Conservation (phyloP, 1,284 basidiomycete species). For the Boletellus sp. region DNA sequence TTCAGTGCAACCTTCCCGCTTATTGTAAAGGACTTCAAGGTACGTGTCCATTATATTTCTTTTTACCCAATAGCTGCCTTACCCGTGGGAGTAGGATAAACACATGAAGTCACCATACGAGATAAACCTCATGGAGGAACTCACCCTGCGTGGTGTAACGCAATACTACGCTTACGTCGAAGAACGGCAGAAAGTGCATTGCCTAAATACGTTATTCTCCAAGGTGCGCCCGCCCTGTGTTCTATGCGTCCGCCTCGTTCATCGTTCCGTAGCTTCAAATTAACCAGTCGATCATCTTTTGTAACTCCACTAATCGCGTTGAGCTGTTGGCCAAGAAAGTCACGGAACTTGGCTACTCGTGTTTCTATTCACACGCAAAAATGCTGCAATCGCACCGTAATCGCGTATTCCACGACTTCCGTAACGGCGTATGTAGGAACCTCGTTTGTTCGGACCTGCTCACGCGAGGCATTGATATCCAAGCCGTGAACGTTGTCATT, state of each 20-base stretch:
- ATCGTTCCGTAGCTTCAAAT: slow-evolving; percentile 83
- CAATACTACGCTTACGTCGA: slow-evolving; percentile 99
- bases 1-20: slow-evolving; percentile 99
- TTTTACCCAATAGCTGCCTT: slow-evolving; percentile 1
- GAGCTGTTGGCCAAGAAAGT: slow-evolving; percentile 99
- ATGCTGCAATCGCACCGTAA: slow-evolving; percentile 99
- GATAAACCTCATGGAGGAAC: slow-evolving; percentile 99
- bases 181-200: slow-evolving; percentile 99
- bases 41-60: slow-evolving; percentile 30
- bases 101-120: slow-evolving; percentile 97
- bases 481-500: slow-evolving; percentile 99
- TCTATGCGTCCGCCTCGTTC: slow-evolving; percentile 1
- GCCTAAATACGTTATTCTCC: slow-evolving; percentile 95
- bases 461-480: slow-evolving; percentile 98
- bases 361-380: slow-evolving; percentile 99
- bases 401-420: slow-evolving; percentile 99
- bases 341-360: slow-evolving; percentile 98
- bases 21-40: slow-evolving; percentile 99
- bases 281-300: slow-evolving; percentile 99
- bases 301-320: slow-evolving; percentile 99
- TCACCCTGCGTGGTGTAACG: slow-evolving; percentile 96
- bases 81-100: slow-evolving; percentile 68
- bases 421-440: slow-evolving; percentile 96
- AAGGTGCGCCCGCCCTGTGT: slow-evolving; percentile 54
- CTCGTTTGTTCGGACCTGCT: slow-evolving; percentile 95